Evolutionary conservation across 2,329 filamentous ascomycete genomes (phyloP).

Genomic region (Knoxdaviesia capensis): DNA sequence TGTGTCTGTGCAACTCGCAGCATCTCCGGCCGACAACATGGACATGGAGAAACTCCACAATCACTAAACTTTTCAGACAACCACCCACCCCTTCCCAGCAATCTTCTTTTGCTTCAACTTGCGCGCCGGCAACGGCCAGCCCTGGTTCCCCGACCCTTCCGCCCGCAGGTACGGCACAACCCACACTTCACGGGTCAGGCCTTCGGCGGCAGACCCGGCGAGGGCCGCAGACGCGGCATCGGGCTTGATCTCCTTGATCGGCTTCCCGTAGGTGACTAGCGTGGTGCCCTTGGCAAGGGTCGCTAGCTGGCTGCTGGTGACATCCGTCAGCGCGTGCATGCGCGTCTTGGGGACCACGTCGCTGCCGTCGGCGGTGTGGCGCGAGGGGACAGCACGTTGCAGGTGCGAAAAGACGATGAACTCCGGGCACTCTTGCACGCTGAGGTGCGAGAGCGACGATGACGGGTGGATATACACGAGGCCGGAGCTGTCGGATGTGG

Average conservation of each 20-base stretch:
- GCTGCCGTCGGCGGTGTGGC: constrained; percentile 9
- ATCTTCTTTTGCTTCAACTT: constrained; percentile 68
- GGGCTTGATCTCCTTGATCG: constrained; percentile 58
- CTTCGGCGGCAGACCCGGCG: no score
- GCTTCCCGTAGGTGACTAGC: constrained; percentile 69
- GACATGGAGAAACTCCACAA: constrained; percentile 9
- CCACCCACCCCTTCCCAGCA: constrained; percentile 52
- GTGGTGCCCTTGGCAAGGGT: constrained; percentile 70
- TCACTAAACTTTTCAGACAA: constrained; percentile 21
- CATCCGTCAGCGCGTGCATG: constrained; percentile 72
- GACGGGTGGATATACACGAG: constrained; percentile 78
- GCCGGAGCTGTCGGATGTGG: constrained; percentile 12
- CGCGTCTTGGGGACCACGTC: constrained; percentile 49
- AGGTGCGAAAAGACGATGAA: constrained; percentile 80
- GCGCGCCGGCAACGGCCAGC: constrained; percentile 72
- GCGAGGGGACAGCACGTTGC: constrained; percentile 39
- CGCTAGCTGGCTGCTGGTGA: constrained; percentile 56
- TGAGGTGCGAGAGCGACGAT: constrained; percentile 54
- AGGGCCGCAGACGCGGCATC: constrained; percentile 13
- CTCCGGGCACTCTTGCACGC: constrained; percentile 55
- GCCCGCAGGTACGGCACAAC: constrained; percentile 60
- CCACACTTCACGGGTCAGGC: constrained; percentile 47
- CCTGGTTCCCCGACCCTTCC: constrained; percentile 43
- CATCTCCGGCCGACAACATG: constrained; percentile 13
- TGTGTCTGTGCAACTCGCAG: no score